Evolutionary conservation across 2,329 filamentous ascomycete species (phyloP).

Genomic region (Trichophyton verrucosum): DNA sequence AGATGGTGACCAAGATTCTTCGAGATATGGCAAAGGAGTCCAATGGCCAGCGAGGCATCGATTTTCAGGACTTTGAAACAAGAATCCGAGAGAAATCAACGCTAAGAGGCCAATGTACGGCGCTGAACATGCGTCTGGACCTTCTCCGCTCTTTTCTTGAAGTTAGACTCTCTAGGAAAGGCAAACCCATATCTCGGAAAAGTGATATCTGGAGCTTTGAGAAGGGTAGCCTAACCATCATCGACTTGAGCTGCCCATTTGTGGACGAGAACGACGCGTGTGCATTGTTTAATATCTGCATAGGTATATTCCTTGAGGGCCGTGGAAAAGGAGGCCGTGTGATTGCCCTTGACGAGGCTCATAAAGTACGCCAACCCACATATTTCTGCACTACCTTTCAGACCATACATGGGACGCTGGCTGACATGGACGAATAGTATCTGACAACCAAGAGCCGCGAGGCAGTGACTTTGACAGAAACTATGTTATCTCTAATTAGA

Average conservation of each 20-base stretch:
- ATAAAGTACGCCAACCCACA: conserved; percentile 43
- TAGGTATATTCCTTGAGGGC: conserved; percentile 53
- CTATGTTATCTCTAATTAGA: conserved; percentile 51
- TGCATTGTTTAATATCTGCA: conserved; percentile 58
- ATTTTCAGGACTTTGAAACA: conserved; percentile 36
- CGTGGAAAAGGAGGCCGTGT: conserved; percentile 42
- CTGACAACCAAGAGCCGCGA: conserved; percentile 45
- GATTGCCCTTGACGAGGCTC: conserved; percentile 63
- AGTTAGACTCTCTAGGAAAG: not conserved
- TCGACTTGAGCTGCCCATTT: conserved; percentile 63
- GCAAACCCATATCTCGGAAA: not conserved
- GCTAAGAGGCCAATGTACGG: conserved; percentile 38
- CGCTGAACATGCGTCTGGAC: conserved; percentile 49
- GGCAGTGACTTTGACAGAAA: conserved; percentile 47
- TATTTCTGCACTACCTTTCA: not conserved
- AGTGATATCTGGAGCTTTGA: conserved; percentile 16
- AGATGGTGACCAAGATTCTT: conserved; percentile 38
- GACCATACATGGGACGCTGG: not conserved
- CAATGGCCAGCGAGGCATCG: conserved; percentile 20
- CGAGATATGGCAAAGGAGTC: conserved; percentile 37
- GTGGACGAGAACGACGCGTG: conserved; percentile 56
- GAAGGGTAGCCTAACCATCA: conserved; percentile 47
- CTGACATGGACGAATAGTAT: conserved; percentile 32
- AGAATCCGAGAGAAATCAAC: conserved; percentile 27
- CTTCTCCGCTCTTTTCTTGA: conserved; percentile 53